Evolutionary conservation across 1,284 basidiomycete genomes (phyloP).

Genomic region (Pulchroboletus neoregius): DNA sequence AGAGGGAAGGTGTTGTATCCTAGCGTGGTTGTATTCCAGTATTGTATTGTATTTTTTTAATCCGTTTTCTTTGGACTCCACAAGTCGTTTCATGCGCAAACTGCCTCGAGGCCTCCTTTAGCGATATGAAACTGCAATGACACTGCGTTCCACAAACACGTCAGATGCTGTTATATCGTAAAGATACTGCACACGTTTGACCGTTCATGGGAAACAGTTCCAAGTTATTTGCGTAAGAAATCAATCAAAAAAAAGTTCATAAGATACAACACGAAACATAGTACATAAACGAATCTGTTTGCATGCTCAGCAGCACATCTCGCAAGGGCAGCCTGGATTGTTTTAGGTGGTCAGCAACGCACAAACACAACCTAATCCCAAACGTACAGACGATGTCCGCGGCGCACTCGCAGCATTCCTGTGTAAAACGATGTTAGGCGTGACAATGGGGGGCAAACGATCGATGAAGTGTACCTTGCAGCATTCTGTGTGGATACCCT

Average conservation of each 20-base stretch:
- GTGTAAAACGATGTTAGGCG: neutral
- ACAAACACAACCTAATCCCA: neutral
- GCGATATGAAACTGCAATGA: too few species aligned
- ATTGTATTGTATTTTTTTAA: slow-evolving; percentile 2
- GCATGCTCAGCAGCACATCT: slow-evolving; percentile 30
- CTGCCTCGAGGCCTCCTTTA: too few species aligned
- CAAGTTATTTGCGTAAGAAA: too few species aligned
- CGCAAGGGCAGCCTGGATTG: slow-evolving; percentile 30
- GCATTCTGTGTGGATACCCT: slow-evolving; percentile 20
- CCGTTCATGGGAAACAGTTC: too few species aligned
- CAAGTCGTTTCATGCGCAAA: too few species aligned
- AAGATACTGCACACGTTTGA: too few species aligned
- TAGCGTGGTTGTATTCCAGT: slow-evolving; percentile 16
- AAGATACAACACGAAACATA: slow-evolving; percentile 16
- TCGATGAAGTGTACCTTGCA: slow-evolving; percentile 29
- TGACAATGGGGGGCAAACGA: too few species aligned
- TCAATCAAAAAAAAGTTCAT: neutral
- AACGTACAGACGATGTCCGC: slow-evolving; percentile 33
- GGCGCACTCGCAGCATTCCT: slow-evolving; percentile 31
- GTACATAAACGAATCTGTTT: slow-evolving; percentile 4
- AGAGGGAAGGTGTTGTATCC: slow-evolving; percentile 42
- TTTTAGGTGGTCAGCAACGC: slow-evolving; percentile 4
- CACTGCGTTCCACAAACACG: too few species aligned
- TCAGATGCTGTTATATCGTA: too few species aligned
- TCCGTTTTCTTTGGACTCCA: neutral